These are phyloP conservation scores for Acarospora socialis DNA, from an alignment of 2,329 filamentous ascomycete genomes.

Conservation along the genomic window DNA sequence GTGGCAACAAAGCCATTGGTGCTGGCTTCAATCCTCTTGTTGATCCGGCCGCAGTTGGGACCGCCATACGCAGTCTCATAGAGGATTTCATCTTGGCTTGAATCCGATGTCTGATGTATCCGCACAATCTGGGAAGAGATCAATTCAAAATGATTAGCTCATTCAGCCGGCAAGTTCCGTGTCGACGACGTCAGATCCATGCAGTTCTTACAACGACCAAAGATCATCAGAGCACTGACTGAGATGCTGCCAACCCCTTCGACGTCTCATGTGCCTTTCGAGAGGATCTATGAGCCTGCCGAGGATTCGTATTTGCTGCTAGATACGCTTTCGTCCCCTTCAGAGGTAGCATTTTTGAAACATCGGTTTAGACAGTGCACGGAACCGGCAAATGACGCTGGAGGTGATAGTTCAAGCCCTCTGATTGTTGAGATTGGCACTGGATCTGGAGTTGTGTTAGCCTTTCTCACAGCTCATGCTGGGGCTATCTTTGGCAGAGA, in stretches of 20 bases:
- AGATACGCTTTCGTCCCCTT: conserved; percentile 65
- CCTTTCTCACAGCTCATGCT: conserved; percentile 69
- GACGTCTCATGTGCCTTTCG: conserved; percentile 79
- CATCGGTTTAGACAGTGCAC: conserved; percentile 38
- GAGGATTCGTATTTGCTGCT: conserved; percentile 93
- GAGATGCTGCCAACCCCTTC: conserved; percentile 84
- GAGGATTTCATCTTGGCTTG: conserved; percentile 22
- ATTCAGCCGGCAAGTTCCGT: too few relatives aligned
- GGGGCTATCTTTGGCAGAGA: conserved; percentile 54
- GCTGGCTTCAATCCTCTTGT: conserved; percentile 30
- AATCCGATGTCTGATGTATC: background rate
- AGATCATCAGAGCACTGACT: too few relatives aligned
- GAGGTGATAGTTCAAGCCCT: too few relatives aligned
- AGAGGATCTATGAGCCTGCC: conserved; percentile 82
- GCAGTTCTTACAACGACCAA: too few relatives aligned
- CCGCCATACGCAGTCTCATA: conserved; percentile 26
- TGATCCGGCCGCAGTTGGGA: conserved; percentile 25
- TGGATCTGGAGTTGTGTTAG: conserved; percentile 86
- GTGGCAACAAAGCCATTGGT: conserved; percentile 61
- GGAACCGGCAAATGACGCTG: conserved; percentile 6
- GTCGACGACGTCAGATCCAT: too few relatives aligned
- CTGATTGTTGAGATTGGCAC: conserved; percentile 81
- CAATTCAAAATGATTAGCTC: too few relatives aligned
- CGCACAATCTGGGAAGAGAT: background rate
- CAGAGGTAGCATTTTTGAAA: conserved; percentile 56